phyloP scores from a whole-genome alignment of 768 basidiomycete genomes.

The Plicaturopsis crispa region DNA sequence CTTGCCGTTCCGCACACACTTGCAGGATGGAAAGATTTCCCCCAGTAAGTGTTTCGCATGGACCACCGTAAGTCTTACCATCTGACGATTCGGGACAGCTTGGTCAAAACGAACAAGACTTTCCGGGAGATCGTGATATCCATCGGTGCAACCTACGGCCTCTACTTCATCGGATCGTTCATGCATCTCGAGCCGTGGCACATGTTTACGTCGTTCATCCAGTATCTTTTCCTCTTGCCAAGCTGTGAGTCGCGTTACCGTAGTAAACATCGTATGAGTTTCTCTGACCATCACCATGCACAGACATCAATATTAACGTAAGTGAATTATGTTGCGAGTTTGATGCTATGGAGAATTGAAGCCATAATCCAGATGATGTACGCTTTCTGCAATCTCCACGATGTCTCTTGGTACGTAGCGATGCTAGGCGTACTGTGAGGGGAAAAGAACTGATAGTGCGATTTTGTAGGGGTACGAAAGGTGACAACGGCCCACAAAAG shows the following conservation, averaged over 20 bases:
- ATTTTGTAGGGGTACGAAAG: slow-evolving; percentile 71
- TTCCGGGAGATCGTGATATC: slow-evolving; percentile 84
- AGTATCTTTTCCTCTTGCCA: slow-evolving; percentile 89
- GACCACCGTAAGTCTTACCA: not conserved
- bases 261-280: no score
- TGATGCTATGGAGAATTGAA: no score
- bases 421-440: not conserved
- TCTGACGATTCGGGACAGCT: slow-evolving; percentile 23
- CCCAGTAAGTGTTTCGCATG: slow-evolving; percentile 39
- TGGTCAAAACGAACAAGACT: slow-evolving; percentile 58
- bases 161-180: slow-evolving; percentile 81
- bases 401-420: slow-evolving; percentile 61
- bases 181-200: slow-evolving; percentile 96
- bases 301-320: slow-evolving; percentile 60
- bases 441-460: not conserved
- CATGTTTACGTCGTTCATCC: slow-evolving; percentile 88
- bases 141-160: slow-evolving; percentile 67
- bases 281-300: slow-evolving; percentile 7
- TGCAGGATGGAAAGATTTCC: slow-evolving; percentile 70
- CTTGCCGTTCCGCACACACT: slow-evolving; percentile 69
- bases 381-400: slow-evolving; percentile 89
- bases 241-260: slow-evolving; percentile 55
- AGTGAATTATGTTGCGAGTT: not conserved
- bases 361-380: no score
- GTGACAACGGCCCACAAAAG: slow-evolving; percentile 82